These are phyloP conservation scores for Fusarium sp. DNA, from an alignment of 2,329 filamentous ascomycete genomes.

Conservation along the genomic window DNA sequence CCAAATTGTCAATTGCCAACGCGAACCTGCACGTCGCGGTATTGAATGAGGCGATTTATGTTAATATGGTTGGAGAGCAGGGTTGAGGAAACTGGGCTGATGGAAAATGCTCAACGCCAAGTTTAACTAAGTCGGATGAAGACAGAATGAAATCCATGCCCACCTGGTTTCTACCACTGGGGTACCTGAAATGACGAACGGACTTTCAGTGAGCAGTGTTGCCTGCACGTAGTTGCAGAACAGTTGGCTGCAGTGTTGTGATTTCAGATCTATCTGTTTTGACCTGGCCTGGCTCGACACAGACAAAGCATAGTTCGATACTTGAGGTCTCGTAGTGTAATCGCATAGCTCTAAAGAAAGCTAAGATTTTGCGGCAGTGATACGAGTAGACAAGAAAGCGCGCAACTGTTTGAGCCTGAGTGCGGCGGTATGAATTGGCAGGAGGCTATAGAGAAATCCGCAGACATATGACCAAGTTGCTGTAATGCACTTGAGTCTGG, in stretches of 20 bases:
- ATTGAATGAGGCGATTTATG: background rate
- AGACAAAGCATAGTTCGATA: background rate
- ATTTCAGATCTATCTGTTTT: background rate
- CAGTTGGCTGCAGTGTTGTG: background rate
- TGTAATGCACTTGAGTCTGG: background rate
- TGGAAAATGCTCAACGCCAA: background rate
- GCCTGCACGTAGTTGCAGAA: background rate
- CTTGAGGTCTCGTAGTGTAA: background rate
- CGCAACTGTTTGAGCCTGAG: background rate
- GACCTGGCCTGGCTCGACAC: background rate
- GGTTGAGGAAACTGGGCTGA: constrained; percentile 14
- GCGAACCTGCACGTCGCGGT: background rate
- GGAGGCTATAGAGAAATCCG: background rate
- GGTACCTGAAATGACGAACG: background rate
- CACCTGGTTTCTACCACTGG: background rate
- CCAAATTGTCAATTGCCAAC: background rate
- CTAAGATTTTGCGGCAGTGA: background rate
- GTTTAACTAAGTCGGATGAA: background rate
- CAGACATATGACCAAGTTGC: background rate
- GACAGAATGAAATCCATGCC: background rate
- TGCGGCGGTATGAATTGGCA: background rate
- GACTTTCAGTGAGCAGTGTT: background rate
- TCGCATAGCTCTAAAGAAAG: constrained; percentile 16
- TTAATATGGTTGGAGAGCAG: background rate
- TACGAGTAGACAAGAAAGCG: background rate